Base-by-base conservation (phyloP, 768 basidiomycete species). In the Daedaleopsis sinensis region DNA sequence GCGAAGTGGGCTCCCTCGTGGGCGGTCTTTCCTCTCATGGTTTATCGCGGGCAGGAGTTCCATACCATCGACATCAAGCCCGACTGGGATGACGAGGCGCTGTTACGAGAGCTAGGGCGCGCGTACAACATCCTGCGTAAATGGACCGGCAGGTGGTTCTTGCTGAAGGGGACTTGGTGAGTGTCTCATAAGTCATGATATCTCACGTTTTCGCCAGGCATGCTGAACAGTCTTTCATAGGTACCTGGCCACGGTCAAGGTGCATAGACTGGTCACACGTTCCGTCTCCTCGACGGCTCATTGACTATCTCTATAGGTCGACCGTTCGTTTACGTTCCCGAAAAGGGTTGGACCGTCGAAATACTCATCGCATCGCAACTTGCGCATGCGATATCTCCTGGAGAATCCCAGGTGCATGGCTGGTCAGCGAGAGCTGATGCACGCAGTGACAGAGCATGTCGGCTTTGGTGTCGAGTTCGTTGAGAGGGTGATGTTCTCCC, bases 401-500 rank as follows among this genome's bases (percentile, higher is more conserved):
- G 24, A 57, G 3, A 56, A 66, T 37, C 65, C 65, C 12, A 24
- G 55, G 1, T n/a, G 50, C 18, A 36, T 66, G 55, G 42, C 43
- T 18, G 62, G 62, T 27, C 12, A 55, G 16, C 59, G n/a, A 27
- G 58, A 60, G 5, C 61, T 66, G 35, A 55, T 66, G 55, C 44
- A 36, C 12, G 50, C 24, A n/a, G 56, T 66, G 19, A 65, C 55
- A 1, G 50, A 35, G n/a, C 47, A 36, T 2, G 10, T 50, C 18
- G 61, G 58, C 15, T 55, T 55, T 23, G 58, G 65, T 36, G 52
- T 66, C 42, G 61, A 62, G 53, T 63, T 66, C 44, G 51, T 66
- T 21, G 65, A 66, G 65, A 55, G 59, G 23, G 63, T 62, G 65
- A 24, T 52, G 27, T 46, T 52, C 37, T 36, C 48, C 11, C 58